Evolutionary conservation across 441 rosid genomes (phyloP).

Genomic region (Erodium chrysanthum): DNA sequence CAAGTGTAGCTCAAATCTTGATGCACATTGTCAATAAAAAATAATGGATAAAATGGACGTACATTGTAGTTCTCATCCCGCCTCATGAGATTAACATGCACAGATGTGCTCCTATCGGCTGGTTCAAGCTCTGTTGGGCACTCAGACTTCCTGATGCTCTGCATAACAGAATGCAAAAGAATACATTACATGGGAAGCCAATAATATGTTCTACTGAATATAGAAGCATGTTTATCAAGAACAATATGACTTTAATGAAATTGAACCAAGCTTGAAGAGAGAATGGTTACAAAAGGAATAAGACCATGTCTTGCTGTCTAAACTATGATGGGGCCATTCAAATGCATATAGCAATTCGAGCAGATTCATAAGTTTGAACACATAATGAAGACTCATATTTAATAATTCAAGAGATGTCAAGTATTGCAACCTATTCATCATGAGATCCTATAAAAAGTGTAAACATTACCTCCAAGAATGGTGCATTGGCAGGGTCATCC

Average conservation of each 20-base stretch:
- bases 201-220: neutral
- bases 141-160: constrained; percentile 91
- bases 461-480: constrained; percentile 73
- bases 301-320: neutral
- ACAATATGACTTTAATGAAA: neutral
- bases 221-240: neutral
- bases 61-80: constrained; percentile 70
- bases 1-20: no score
- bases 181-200: neutral
- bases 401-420: neutral
- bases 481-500: constrained; percentile 89
- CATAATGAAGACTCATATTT: neutral
- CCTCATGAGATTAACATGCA: constrained; percentile 75
- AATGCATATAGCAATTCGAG: neutral
- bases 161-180: constrained; percentile 7
- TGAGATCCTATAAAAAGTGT: neutral
- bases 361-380: neutral
- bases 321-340: neutral
- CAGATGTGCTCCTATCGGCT: constrained; percentile 59
- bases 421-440: neutral
- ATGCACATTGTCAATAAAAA: no score
- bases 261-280: neutral
- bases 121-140: constrained; percentile 96
- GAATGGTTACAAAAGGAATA: neutral
- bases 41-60: constrained; percentile 24